A percentile compares a stretch with the other conserved stretches of the same genome.
Conservation (phyloP, 768 basidiomycete species). For the Suillus bovinus region DNA sequence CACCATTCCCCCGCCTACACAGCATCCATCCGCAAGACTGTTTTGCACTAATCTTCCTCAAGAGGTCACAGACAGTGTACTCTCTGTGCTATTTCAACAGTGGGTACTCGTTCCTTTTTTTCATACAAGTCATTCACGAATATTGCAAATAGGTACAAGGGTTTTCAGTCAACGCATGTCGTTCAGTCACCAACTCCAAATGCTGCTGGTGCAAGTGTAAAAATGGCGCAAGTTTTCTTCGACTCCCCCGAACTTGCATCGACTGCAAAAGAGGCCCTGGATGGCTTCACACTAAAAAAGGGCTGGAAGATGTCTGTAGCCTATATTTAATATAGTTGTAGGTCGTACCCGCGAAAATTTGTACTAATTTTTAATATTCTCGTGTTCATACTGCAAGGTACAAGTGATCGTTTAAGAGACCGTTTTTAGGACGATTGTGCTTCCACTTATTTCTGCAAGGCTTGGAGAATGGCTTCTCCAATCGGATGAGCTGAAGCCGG, state of each 20-base stretch:
- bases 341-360: slow-evolving; percentile 12
- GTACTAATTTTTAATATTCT: slow-evolving; percentile 9
- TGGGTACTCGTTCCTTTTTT: slow-evolving; percentile 42
- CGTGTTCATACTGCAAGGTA: neutral
- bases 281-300: slow-evolving; percentile 86
- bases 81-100: slow-evolving; percentile 91
- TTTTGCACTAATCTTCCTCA: slow-evolving; percentile 86
- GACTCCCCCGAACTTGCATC: slow-evolving; percentile 73
- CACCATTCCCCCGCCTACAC: slow-evolving; percentile 47
- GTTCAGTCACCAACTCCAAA: slow-evolving; percentile 68
- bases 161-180: slow-evolving; percentile 73
- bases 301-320: slow-evolving; percentile 82
- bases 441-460: slow-evolving; percentile 33
- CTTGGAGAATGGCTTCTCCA: slow-evolving; percentile 57
- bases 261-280: slow-evolving; percentile 77
- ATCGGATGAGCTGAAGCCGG: slow-evolving; percentile 61
- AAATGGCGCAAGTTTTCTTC: slow-evolving; percentile 81
- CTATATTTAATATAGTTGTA: slow-evolving; percentile 46
- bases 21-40: slow-evolving; percentile 60
- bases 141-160: slow-evolving; percentile 64
- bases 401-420: neutral
- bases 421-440: neutral
- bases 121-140: slow-evolving; percentile 2
- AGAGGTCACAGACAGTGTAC: slow-evolving; percentile 85
- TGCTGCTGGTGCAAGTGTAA: slow-evolving; percentile 63